Conservation (phyloP, 139 green algal species). For the Pseudopediastrum boryanum region DNA sequence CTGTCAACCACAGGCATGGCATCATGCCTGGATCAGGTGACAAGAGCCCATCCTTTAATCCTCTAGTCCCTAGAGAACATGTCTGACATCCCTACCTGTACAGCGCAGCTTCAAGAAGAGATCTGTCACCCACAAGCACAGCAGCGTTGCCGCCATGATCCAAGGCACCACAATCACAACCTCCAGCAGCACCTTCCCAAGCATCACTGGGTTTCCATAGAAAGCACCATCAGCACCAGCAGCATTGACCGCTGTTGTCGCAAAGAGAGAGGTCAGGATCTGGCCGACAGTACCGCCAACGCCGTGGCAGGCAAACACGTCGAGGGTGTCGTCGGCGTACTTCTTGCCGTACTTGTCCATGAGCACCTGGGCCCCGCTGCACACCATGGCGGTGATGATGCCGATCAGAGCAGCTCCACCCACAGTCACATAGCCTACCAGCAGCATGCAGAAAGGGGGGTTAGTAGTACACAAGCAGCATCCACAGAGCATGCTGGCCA, state of each 20-base stretch:
- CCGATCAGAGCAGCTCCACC: slow-evolving; percentile 22
- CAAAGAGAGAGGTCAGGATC: slow-evolving; percentile 14
- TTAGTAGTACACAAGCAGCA: no score
- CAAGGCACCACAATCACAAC: slow-evolving; percentile 26
- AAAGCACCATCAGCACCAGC: slow-evolving; percentile 12
- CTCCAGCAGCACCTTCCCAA: slow-evolving; percentile 21
- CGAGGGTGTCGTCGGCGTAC: slow-evolving; percentile 4
- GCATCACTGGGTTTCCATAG: slow-evolving; percentile 19
- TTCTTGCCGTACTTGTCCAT: slow-evolving; percentile 22
- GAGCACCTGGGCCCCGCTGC: slow-evolving; percentile 8
- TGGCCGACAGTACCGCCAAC: slow-evolving; percentile 21
- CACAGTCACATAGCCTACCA: slow-evolving; percentile 26
- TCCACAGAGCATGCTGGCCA: no score
- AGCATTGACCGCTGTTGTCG: background rate
- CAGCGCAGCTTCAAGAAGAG: slow-evolving; percentile 25
- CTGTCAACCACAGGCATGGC: no score
- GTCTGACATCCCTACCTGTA: slow-evolving; percentile 12
- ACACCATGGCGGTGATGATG: slow-evolving; percentile 10
- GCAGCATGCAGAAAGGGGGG: background rate
- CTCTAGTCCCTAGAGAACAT: no score
- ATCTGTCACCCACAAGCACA: slow-evolving; percentile 31
- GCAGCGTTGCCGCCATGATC: slow-evolving; percentile 18
- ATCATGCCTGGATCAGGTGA: no score
- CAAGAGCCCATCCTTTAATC: no score
- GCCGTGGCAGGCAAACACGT: slow-evolving; percentile 25